Evolutionary conservation across 176 grass and related monocot species (phyloP).

Genomic region (Oryza punctata): DNA sequence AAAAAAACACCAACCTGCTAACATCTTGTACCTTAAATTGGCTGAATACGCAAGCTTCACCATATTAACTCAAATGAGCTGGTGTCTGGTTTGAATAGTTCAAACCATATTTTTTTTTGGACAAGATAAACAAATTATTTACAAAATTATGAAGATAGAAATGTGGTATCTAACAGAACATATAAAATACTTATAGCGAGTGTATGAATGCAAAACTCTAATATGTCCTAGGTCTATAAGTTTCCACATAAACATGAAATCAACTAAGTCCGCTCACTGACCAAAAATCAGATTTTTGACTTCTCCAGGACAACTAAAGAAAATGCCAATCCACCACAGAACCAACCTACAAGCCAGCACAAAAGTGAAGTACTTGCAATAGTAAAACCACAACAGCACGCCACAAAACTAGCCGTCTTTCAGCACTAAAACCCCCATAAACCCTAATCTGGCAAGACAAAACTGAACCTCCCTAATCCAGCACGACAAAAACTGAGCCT

Average conservation of each 20-base stretch:
- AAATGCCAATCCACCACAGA: not conserved
- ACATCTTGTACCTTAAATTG: not conserved
- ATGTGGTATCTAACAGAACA: not conserved
- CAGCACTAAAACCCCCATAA: not conserved
- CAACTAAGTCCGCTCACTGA: not conserved
- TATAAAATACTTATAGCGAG: not conserved
- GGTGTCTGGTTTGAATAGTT: not conserved
- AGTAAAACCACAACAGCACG: not conserved
- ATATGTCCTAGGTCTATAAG: not conserved
- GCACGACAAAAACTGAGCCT: not conserved
- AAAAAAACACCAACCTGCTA: not conserved
- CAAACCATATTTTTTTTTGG: not conserved
- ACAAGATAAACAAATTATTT: not conserved
- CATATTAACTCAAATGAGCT: not conserved
- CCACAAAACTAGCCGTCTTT: not conserved
- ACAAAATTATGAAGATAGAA: not conserved
- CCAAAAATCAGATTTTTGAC: not conserved
- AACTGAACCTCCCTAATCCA: not conserved
- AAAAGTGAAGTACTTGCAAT: not conserved
- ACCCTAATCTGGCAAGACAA: not conserved
- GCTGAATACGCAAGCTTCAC: not conserved
- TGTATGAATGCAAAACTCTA: too few species aligned
- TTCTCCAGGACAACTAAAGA: not conserved
- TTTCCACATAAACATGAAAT: not conserved
- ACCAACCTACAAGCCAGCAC: not conserved